These are phyloP conservation scores for Trebouxia sp. DNA, from an alignment of 139 green algal genomes.

Conservation along the genomic window DNA sequence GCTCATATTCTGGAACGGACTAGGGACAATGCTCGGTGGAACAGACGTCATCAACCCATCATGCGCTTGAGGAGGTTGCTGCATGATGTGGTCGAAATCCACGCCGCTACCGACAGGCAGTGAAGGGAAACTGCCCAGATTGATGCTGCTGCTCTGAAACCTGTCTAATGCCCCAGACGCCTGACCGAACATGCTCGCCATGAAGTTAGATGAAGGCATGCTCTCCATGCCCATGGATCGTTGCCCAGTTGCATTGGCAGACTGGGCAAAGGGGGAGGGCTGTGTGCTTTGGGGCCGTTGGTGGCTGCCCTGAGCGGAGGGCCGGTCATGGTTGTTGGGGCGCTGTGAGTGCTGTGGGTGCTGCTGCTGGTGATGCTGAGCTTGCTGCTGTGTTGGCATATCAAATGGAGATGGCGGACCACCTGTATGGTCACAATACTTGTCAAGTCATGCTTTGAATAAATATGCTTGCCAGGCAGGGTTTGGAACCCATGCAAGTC, in stretches of 20 bases:
- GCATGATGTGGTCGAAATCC: conserved; percentile 18
- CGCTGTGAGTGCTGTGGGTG: not conserved
- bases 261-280: conserved; percentile 11
- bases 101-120: not conserved
- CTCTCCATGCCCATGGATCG: not conserved
- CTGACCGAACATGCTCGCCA: conserved; percentile 19
- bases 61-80: not conserved
- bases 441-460: no score
- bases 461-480: no score
- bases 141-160: conserved; percentile 15
- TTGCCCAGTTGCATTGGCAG: not conserved
- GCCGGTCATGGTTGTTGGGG: not conserved
- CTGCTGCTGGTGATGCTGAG: conserved; percentile 20
- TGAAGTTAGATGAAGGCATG: conserved; percentile 5
- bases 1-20: conserved; percentile 26
- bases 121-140: not conserved
- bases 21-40: not conserved
- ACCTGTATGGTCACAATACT: no score
- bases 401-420: conserved; percentile 1
- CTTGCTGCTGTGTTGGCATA: conserved; percentile 5
- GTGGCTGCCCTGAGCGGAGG: not conserved
- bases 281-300: conserved; percentile 4
- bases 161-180: conserved; percentile 9
- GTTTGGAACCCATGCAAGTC: no score
- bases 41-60: not conserved